These are phyloP conservation scores for Stephanodiscus triporus DNA, from an alignment of 108 stramenopile genomes.

Conservation along the genomic window DNA sequence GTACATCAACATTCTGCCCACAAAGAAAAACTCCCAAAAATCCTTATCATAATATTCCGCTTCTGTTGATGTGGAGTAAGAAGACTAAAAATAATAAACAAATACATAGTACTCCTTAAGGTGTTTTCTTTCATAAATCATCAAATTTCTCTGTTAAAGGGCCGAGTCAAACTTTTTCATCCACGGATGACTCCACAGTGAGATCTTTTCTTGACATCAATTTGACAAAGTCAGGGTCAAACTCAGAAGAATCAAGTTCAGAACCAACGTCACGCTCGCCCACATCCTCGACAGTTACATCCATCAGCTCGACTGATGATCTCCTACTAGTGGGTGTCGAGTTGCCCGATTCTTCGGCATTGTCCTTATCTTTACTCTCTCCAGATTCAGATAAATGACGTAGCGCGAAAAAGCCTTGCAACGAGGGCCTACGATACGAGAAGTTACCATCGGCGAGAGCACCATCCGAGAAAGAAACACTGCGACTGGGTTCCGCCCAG, in stretches of 20 bases:
- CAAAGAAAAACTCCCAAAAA: too few species aligned
- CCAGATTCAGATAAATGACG: background rate
- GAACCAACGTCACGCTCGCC: background rate
- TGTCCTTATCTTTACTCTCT: background rate
- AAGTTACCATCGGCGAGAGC: background rate
- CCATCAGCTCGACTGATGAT: background rate
- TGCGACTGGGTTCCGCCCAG: slow-evolving; percentile 45
- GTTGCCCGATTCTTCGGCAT: background rate
- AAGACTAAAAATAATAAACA: too few species aligned
- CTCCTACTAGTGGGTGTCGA: background rate
- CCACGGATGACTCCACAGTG: background rate
- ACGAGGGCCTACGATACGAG: background rate
- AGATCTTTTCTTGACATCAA: background rate
- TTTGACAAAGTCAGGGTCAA: background rate
- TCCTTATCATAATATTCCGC: too few species aligned
- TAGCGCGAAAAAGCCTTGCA: background rate
- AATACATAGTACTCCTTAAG: too few species aligned
- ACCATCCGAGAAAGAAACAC: slow-evolving; percentile 23
- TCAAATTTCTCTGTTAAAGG: too few species aligned
- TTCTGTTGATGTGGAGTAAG: too few species aligned
- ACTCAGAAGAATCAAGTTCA: background rate
- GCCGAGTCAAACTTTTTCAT: background rate
- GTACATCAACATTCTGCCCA: too few species aligned
- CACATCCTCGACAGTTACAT: background rate
- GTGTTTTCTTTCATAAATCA: too few species aligned